Evolutionary conservation across 83 land plant genomes (phyloP).

Genomic region (Diphasiastrum complanatum): DNA sequence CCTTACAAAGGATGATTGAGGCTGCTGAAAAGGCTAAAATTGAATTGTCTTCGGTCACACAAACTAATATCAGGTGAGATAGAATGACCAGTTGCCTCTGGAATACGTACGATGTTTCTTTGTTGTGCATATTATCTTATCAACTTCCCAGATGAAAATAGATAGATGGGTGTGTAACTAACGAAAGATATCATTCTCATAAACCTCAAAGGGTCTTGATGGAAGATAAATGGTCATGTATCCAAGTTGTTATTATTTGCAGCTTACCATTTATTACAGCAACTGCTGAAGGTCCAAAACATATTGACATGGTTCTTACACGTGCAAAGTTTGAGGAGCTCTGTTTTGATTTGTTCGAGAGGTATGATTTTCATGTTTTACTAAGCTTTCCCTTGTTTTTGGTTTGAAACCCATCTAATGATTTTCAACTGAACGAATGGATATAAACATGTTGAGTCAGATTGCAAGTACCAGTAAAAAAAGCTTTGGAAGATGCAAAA

Average conservation of each 20-base stretch:
- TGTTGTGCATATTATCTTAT: no score
- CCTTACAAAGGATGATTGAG: conserved; percentile 72
- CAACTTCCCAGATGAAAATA: no score
- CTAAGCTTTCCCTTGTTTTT: no score
- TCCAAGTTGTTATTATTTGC: conserved; percentile 1
- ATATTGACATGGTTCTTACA: conserved; percentile 56
- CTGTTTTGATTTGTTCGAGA: conserved; percentile 61
- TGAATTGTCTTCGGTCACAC: conserved; percentile 68
- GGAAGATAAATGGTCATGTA: neutral
- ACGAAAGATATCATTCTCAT: neutral
- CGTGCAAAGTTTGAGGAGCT: conserved; percentile 70
- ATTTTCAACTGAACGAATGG: no score
- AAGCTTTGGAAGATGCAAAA: conserved; percentile 73
- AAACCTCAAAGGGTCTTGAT: neutral
- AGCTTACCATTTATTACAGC: conserved; percentile 88
- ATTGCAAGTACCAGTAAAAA: conserved; percentile 64
- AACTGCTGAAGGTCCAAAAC: conserved; percentile 80
- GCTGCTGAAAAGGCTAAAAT: conserved; percentile 91
- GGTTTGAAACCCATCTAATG: no score
- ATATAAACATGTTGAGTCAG: no score
- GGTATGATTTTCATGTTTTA: conserved; percentile 25
- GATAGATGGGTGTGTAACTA: no score
- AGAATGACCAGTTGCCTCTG: neutral
- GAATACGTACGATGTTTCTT: no score
- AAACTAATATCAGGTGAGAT: conserved; percentile 61